Evolutionary conservation across 2,329 filamentous ascomycete species (phyloP), one percentile per base, ranked within the genome.

Genomic region (Alternaria solani): DNA sequence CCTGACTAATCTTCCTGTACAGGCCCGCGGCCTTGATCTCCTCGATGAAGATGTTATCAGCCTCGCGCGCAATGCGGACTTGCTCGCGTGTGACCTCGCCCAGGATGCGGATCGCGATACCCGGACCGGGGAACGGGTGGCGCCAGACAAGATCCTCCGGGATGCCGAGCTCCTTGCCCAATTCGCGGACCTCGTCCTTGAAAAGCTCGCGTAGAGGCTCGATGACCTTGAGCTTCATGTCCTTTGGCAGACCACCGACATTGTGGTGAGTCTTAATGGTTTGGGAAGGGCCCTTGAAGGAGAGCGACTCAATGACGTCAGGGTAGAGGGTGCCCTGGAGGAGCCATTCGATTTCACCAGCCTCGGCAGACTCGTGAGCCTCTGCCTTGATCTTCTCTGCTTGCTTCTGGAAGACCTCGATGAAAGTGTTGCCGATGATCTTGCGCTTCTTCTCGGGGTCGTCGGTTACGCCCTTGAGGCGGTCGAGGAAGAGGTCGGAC

Each of bases 371-470:
- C 73, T 89, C 84, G 64, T 88, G 86, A 0, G 91, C 91, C 28
- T 85, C 88, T 56, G 86, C 86, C 64, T 93, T 91, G 48, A 96
- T 94, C 68, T 87, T 84, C 71, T 86, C 86, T 26, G 91, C 93
- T 76, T 93, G 89, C 60, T 89, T 83, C 78, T 97, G 90, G 79
- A 97, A 97, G 28, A 96, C 81, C 69, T 93, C 90, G 66, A 93
- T 93, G 78, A 93, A 91, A 23, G 87, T 91, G 64, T 85, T 87
- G 57, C 93, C 94, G 63, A 97, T 97, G 70, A 97, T 89, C 81
- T 96, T 97, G 56, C 94, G 86, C 85, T 97, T 97, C 75, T 87
- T 87, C 80, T 98, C 94, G 0, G 94, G 94, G 57, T 91, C 82
- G 52, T 82, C 92, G 0, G 81, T 82, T 26, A 97, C 87, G 18